Evolutionary conservation across 345 rosid genomes (phyloP), one percentile per base, ranked within the genome.

Genomic region (Kandelia obovata): DNA sequence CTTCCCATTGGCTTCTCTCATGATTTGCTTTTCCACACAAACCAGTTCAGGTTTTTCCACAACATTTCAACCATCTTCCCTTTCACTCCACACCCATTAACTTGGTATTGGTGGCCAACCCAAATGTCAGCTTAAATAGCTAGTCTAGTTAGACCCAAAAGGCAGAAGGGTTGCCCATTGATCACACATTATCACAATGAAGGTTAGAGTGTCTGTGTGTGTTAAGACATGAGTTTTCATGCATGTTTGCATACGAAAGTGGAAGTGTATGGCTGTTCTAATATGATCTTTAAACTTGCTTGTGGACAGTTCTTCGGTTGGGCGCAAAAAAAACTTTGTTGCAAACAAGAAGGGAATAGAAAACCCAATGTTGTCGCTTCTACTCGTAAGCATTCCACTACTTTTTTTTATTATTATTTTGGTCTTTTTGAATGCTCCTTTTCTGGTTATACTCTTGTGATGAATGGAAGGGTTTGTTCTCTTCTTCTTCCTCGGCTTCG

Each of bases 251-350:
- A 6, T 0, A 64, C 2, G 47, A 26, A 1, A 49, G 27, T 62
- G 9, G 15, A 7, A 7, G 23, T 34, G 17, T 32, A 17, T 9
- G 61, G 20, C 1, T 35, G 58, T 55, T 31, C 30, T 37, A 30
- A 6, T 7, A 11, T 5, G 11, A 37, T 31, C 17, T 46, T 21
- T 62, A 25, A 31, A n/a, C 20, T 30, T 59, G 31, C 61, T 63
- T 70, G 58, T 20, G 71, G 32, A 69, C 89, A 89, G 96, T 77
- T 94, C 67, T 87, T 94, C 57, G 80, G 90, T 71, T 94, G 98
- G 98, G 80, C 89, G 95, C 95, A 89, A 61, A 91, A 80, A 72
- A 94, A 89, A 89, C 72, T 94, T 30, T 80, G 73, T 71, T 91
- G 90, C 53, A 87, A 83, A 64, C 93, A 83, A 30, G 89, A 81